Base-by-base conservation (phyloP, 345 rosid genomes). In the Euphorbia lathyris region DNA sequence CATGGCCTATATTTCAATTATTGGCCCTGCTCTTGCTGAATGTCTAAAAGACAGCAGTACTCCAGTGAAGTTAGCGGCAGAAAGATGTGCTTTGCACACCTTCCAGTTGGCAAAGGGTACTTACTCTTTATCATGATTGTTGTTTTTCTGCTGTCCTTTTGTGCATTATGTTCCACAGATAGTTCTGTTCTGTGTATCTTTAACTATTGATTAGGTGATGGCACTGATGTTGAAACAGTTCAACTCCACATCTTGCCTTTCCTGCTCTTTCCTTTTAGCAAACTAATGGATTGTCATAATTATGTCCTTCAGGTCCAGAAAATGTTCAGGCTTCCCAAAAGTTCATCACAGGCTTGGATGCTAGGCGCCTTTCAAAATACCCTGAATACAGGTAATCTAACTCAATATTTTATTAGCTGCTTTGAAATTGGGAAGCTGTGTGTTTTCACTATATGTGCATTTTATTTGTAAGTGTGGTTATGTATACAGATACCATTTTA, bases 291-390 rank as follows among this genome's bases (percentile, higher is more conserved):
- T 20, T 65, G 4, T 63, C 20, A 26, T 45, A 7, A 14, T 26
- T 32, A 23, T 45, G 48, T 25, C 72, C 25, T 69, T 2, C 86
- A 95, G 97, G 96, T 45, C 22, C 82, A 0, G 99, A 95, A 76
- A 76, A 83, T 77, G 85, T 95, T 79, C 96, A 87, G 77, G 85
- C 87, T 30, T 90, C 97, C 43, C 97, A 95, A 74, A 95, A 89
- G 75, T 95, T 83, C 60, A 95, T 95, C n/a, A 88, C 98, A 17
- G 97, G 99, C 71, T 80, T 95, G 82, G 99, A 95, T 80, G 98
- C 99, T 22, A 89, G 98, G 72, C 83, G 97, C 57, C 83, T 95
- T 59, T 72, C 99, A 22, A 95, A 95, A 76, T 78, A 78, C 40
- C 80, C 88, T 27, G 97, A 95, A 45, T 77, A 82, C 22, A 92